phyloP scores from a whole-genome alignment of 2,329 filamentous ascomycete species.

The Macrophomina phaseolina region DNA sequence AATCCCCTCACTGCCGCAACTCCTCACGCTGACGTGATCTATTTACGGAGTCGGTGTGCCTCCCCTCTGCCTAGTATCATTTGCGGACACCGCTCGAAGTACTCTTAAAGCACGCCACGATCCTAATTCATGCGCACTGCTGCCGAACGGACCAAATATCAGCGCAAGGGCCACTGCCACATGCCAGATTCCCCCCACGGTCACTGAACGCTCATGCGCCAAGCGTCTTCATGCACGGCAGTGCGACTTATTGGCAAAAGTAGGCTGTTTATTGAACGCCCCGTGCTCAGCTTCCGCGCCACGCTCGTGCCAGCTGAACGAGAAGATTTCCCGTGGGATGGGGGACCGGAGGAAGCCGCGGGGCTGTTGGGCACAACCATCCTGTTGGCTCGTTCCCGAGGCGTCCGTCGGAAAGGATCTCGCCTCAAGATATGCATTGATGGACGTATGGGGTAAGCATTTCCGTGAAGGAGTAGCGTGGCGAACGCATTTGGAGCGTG shows the following conservation, averaged over 20 bases:
- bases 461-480: too few relatives aligned
- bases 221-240: background rate
- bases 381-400: too few relatives aligned
- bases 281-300: background rate
- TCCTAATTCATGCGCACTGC: background rate
- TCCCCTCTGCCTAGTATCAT: background rate
- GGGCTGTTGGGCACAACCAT: background rate
- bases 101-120: background rate
- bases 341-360: background rate
- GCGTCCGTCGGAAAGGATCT: too few relatives aligned
- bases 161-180: background rate
- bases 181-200: background rate
- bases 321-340: background rate
- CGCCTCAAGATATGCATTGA: too few relatives aligned
- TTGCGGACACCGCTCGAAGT: background rate
- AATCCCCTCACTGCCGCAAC: background rate
- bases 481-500: too few relatives aligned
- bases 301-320: background rate
- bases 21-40: background rate
- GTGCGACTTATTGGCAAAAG: background rate
- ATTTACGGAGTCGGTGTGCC: background rate
- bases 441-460: too few relatives aligned
- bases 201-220: background rate
- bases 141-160: background rate
- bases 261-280: background rate